These are phyloP conservation scores for Fusarium sp. DNA, from an alignment of 2,329 filamentous ascomycete genomes.

Conservation along the genomic window DNA sequence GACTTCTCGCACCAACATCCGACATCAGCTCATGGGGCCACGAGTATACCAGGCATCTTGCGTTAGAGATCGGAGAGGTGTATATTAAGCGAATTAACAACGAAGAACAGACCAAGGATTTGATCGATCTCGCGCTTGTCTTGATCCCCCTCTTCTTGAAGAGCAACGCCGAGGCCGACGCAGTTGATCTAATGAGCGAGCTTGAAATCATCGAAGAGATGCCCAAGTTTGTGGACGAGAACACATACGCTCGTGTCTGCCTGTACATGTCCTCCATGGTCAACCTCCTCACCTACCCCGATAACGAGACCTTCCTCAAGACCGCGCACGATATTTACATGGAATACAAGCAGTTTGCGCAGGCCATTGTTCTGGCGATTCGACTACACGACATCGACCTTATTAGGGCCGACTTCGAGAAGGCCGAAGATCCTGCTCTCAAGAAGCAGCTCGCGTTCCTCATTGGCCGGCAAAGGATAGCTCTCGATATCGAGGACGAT, in stretches of 20 bases:
- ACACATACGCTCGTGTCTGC: conserved; percentile 93
- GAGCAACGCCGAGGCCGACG: conserved; percentile 98
- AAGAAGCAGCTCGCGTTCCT: conserved; percentile 96
- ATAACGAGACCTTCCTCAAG: conserved; percentile 94
- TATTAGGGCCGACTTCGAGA: conserved; percentile 84
- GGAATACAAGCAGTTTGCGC: conserved; percentile 90
- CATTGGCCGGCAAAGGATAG: conserved; percentile 90
- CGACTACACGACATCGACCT: conserved; percentile 88
- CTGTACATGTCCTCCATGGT: conserved; percentile 99
- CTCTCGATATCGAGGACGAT: conserved; percentile 76
- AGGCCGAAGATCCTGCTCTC: conserved; percentile 82
- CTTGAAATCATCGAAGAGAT: conserved; percentile 96
- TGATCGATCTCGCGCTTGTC: conserved; percentile 84
- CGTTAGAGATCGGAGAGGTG: conserved; percentile 94
- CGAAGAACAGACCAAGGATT: conserved; percentile 85
- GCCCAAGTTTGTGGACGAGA: conserved; percentile 88
- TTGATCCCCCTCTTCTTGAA: conserved; percentile 95
- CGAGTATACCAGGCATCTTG: conserved; percentile 96
- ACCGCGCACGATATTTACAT: conserved; percentile 96
- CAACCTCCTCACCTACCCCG: conserved; percentile 94
- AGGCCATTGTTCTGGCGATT: conserved; percentile 95
- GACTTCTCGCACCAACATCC: conserved; percentile 87
- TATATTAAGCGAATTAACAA: conserved; percentile 88
- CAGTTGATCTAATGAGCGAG: conserved; percentile 96
- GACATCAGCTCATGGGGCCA: conserved; percentile 98